Evolutionary conservation across 2,329 filamentous ascomycete genomes (phyloP), one percentile per base, ranked within the genome.

Genomic region (Annulohypoxylon truncatum): DNA sequence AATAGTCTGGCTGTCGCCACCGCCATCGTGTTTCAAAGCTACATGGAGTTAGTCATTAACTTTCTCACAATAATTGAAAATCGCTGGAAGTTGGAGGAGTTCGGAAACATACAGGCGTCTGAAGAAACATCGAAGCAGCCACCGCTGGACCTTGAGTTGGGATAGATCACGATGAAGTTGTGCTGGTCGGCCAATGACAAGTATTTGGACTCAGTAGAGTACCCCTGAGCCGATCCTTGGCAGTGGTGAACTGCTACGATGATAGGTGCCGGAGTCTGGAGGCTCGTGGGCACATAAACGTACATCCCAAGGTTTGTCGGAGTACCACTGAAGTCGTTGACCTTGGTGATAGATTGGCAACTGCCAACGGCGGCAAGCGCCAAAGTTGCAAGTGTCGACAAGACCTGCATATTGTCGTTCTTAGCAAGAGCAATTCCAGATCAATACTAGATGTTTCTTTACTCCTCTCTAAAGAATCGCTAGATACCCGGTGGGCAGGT

Each of bases 91-190:
- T 9, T 33, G 15, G 24, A 53, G 29, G 20, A 20, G 26, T 13
- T n/a, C n/a, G n/a, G 58, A 28, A 29, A 72, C 73, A 31, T 71
- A 77, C 75, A 72, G 31, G 79, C 80, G 38, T 80, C 80, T 8
- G 83, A 86, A 4, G 85, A 82, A 4, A 89, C 87, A 69, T 90
- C 87, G 83, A 87, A 90, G 77, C 87, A 90, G 44, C 75, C 81
- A 38, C 79, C 80, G 12, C 72, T 73, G 59, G 77, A 79, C 52
- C 72, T 79, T 4, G 78, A 82, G 70, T 79, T 79, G 1, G 83
- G 83, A 66, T 82, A 84, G 66, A 84, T 81, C 15, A 82, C 75
- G 58, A 90, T 87, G 76, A 85, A 89, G 38, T 85, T 86, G 52
- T 85, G 79, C 26, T 78, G 76, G 66, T 88, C 85, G 12, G 87